Conservation (phyloP, 192 early-diverging fungal genomes). For the Coemansia sp. region DNA sequence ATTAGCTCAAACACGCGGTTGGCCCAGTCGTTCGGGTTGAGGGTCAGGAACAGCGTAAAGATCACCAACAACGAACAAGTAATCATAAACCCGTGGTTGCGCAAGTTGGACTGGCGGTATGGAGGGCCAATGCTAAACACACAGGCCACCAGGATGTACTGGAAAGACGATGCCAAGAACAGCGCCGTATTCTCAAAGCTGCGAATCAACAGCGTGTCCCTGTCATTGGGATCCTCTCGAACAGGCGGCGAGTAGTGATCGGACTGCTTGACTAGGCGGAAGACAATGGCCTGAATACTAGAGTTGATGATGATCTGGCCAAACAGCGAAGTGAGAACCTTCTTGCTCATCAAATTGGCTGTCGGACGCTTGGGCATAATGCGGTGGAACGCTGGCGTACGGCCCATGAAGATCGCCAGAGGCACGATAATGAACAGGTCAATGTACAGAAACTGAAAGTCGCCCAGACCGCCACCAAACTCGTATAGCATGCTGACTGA, state of each 20-base stretch:
- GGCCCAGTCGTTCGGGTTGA: conserved; percentile 60
- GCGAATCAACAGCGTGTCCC: conserved; percentile 67
- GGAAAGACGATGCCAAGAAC: conserved; percentile 89
- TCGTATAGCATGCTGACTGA: conserved; percentile 91
- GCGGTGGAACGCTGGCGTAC: conserved; percentile 73
- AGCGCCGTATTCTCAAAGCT: conserved; percentile 92
- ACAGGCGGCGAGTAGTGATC: conserved; percentile 67
- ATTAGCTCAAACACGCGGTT: conserved; percentile 71
- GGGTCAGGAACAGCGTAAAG: conserved; percentile 61
- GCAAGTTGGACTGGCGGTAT: conserved; percentile 85
- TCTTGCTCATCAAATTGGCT: conserved; percentile 85
- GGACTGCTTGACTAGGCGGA: conserved; percentile 72
- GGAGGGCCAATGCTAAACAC: conserved; percentile 97
- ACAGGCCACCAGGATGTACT: conserved; percentile 88
- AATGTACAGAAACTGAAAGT: conserved; percentile 96
- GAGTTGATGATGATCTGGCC: conserved; percentile 87
- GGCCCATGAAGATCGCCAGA: conserved; percentile 88
- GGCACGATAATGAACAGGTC: conserved; percentile 92
- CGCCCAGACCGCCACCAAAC: conserved; percentile 85
- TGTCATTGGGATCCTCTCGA: conserved; percentile 58
- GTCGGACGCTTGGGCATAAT: conserved; percentile 85
- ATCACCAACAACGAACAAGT: conserved; percentile 64
- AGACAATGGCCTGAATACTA: conserved; percentile 76
- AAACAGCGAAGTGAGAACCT: conserved; percentile 87
- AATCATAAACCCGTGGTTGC: conserved; percentile 61